Evolutionary conservation across 1,139 yeast species (phyloP), one percentile per base, ranked within the genome.

Genomic region (Yamadazyma atmosphaerica): DNA sequence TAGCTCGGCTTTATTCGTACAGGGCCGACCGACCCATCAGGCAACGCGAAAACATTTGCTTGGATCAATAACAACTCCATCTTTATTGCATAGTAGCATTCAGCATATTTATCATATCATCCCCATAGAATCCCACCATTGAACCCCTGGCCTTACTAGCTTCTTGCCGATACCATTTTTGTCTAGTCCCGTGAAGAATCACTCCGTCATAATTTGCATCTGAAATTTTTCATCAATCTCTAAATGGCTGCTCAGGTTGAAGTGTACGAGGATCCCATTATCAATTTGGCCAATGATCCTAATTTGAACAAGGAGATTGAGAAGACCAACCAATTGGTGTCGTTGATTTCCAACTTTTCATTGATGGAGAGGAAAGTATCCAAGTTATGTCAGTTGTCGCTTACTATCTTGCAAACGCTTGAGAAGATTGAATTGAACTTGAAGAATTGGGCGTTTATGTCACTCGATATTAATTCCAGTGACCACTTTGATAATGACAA

Each of bases 371-470:
- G 71, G 22, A 67, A 68, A 43, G 63, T 77, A n/a, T 72, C 75
- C 40, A 68, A 73, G 42, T 61, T 76, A 50, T 78, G 83, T 51
- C 74, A 65, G 43, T 61, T 72, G 16, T 61, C 74, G n/a, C 61
- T 77, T 37, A 67, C 68, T 32, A 68, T 76, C 4, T 56, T 77
- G 25, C 71, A 77, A 44, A 71, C 75, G 25, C 56, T 78, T 35
- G 83, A 78, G 51, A 70, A 71, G 45, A 62, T 75, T 17, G 75
- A 73, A 44, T 54, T 73, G 30, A 66, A 65, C 30, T 61, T 75
- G 39, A 69, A 74, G 43, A 73, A 74, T 45, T 78, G 83, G 83
- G 80, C 77, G 37, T 77, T 77, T 44, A 59, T 74, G 35, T 74
- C 82, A n/a, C 55, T 78, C 28, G 81, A 77, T 46, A 68, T 71